Evolutionary conservation across 2,329 filamentous ascomycete species (phyloP).

Genomic region (Fusarium duplospermum): DNA sequence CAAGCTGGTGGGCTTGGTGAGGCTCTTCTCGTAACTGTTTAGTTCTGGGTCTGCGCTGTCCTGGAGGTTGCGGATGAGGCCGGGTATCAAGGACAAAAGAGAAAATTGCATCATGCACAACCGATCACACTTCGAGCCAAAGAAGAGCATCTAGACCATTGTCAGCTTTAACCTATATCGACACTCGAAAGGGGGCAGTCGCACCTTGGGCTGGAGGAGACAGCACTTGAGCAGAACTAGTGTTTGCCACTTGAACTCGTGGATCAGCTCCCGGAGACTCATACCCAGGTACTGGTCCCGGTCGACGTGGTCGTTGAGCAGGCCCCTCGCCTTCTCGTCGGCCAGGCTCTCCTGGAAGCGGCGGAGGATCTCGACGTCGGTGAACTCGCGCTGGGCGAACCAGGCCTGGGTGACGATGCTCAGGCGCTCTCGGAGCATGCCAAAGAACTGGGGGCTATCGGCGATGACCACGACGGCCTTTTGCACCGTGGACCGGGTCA

Average conservation of each 20-base stretch:
- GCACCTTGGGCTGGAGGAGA: constrained; percentile 91
- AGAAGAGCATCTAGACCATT: constrained; percentile 87
- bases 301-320: constrained; percentile 74
- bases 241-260: constrained; percentile 95
- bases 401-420: constrained; percentile 93
- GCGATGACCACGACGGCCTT: constrained; percentile 97
- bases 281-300: constrained; percentile 88
- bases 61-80: constrained; percentile 89
- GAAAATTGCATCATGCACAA: constrained; percentile 99
- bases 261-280: constrained; percentile 90
- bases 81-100: constrained; percentile 92
- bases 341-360: constrained; percentile 91
- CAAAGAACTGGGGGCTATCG: constrained; percentile 89
- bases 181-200: constrained; percentile 1
- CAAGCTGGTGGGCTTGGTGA: constrained; percentile 83
- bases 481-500: constrained; percentile 97
- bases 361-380: constrained; percentile 88
- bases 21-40: constrained; percentile 80
- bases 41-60: constrained; percentile 96
- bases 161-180: not conserved
- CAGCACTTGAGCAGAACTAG: constrained; percentile 94
- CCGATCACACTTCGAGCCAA: constrained; percentile 93
- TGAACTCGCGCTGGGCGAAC: constrained; percentile 95
- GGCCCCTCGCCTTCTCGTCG: constrained; percentile 70
- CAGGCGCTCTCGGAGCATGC: constrained; percentile 88